Conservation (phyloP, 495 filamentous ascomycete species). For the Penicillium longicatenatum region DNA sequence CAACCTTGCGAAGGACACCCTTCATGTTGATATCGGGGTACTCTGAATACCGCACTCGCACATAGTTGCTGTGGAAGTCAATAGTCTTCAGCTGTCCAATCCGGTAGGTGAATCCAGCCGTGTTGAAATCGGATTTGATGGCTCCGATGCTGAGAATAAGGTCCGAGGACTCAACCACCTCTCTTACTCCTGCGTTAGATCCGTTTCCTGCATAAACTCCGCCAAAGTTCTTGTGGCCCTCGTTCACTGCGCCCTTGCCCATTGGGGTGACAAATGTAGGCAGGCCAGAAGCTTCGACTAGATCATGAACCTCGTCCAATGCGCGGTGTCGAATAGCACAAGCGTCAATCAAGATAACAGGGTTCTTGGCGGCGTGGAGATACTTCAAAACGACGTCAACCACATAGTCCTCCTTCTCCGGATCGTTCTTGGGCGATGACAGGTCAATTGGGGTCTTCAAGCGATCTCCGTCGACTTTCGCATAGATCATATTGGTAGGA, state of each 20-base stretch:
- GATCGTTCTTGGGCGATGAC: slow-evolving; percentile 60
- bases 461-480: slow-evolving; percentile 73
- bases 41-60: slow-evolving; percentile 75
- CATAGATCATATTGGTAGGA: slow-evolving; percentile 81
- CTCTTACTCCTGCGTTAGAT: slow-evolving; percentile 67
- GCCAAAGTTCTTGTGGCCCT: slow-evolving; percentile 72
- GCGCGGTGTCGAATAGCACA: slow-evolving; percentile 82
- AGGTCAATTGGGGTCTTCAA: slow-evolving; percentile 73
- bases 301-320: slow-evolving; percentile 70
- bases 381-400: slow-evolving; percentile 78
- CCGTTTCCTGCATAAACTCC: slow-evolving; percentile 87
- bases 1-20: slow-evolving; percentile 77
- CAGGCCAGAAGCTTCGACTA: slow-evolving; percentile 75
- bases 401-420: slow-evolving; percentile 79
- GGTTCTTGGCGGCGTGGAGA: slow-evolving; percentile 72
- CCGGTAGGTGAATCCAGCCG: slow-evolving; percentile 83
- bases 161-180: slow-evolving; percentile 77
- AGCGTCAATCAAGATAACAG: slow-evolving; percentile 87
- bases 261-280: slow-evolving; percentile 89
- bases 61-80: slow-evolving; percentile 81
- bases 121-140: slow-evolving; percentile 90
- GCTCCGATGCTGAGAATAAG: slow-evolving; percentile 82
- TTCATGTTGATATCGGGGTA: slow-evolving; percentile 86
- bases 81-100: slow-evolving; percentile 81
- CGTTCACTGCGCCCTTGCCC: slow-evolving; percentile 88